Conservation (phyloP, 2,329 filamentous ascomycete genomes). For the Fusarium mexicanum region DNA sequence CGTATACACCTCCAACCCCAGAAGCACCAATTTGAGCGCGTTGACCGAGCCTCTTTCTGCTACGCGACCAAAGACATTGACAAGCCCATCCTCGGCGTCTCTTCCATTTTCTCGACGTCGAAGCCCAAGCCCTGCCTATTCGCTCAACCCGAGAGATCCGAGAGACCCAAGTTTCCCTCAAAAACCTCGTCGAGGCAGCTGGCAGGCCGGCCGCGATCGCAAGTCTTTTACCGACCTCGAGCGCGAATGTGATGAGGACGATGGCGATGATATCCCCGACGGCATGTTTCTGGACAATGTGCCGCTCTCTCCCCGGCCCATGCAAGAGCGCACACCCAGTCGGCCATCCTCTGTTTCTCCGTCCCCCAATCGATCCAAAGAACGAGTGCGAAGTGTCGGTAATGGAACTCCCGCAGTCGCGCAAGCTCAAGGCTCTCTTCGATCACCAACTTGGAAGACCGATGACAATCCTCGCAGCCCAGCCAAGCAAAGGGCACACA, state of each 20-base stretch:
- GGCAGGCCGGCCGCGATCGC: constrained; percentile 72
- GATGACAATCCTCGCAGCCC: constrained; percentile 56
- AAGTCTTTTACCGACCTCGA: constrained; percentile 78
- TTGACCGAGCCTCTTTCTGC: constrained; percentile 49
- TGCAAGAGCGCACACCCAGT: constrained; percentile 64
- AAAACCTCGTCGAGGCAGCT: constrained; percentile 69
- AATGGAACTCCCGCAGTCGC: constrained; percentile 71
- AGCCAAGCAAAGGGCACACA: constrained; percentile 69
- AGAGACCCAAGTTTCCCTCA: constrained; percentile 52
- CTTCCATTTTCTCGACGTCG: constrained; percentile 54
- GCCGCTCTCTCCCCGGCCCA: constrained; percentile 78
- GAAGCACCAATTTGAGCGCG: constrained; percentile 58
- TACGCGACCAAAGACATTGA: constrained; percentile 41
- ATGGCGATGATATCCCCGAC: constrained; percentile 81
- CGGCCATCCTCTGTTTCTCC: constrained; percentile 62
- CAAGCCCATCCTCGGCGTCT: constrained; percentile 50
- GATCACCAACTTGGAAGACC: constrained; percentile 65
- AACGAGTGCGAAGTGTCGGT: constrained; percentile 65
- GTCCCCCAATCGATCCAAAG: constrained; percentile 64
- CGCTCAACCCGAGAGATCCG: constrained; percentile 57
- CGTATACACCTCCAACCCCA: constrained; percentile 58
- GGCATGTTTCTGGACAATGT: constrained; percentile 84
- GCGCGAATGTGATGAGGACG: constrained; percentile 79
- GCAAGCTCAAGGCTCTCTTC: constrained; percentile 67
- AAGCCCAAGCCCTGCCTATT: constrained; percentile 62